phyloP scores from a whole-genome alignment of 2,329 filamentous ascomycete genomes.

The Anthostomella pinea region DNA sequence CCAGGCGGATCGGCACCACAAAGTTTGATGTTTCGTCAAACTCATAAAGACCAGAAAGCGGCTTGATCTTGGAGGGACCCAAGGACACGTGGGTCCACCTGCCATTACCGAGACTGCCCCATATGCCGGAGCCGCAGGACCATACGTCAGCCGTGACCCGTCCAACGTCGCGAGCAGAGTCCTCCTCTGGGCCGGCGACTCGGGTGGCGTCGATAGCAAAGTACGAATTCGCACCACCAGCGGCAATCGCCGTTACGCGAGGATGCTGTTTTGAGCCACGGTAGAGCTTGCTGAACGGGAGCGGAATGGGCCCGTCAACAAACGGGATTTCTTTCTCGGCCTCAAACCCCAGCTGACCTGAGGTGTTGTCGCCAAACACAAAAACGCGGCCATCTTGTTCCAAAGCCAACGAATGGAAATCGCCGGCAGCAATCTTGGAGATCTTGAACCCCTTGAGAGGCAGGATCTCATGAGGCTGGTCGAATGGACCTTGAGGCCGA shows the following conservation, averaged over 20 bases:
- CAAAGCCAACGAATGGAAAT: constrained; percentile 79
- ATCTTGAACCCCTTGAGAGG: constrained; percentile 70
- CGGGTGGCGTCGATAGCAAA: constrained; percentile 78
- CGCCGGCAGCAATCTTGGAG: constrained; percentile 74
- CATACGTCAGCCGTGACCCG: constrained; percentile 74
- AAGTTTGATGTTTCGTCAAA: constrained; percentile 72
- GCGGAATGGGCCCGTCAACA: constrained; percentile 66
- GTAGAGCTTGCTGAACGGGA: constrained; percentile 74
- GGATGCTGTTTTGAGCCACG: constrained; percentile 59
- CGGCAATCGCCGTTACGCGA: constrained; percentile 73
- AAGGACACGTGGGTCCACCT: constrained; percentile 85
- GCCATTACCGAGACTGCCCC: constrained; percentile 78
- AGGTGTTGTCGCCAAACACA: constrained; percentile 85
- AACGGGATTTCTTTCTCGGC: constrained; percentile 58
- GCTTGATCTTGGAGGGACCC: constrained; percentile 75
- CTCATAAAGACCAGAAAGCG: constrained; percentile 79
- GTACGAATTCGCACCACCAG: constrained; percentile 83
- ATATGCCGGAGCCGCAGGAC: constrained; percentile 83
- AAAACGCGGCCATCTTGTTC: constrained; percentile 77
- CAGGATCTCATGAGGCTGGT: constrained; percentile 76
- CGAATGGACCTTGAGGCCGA: constrained; percentile 72
- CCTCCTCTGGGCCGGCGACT: constrained; percentile 40
- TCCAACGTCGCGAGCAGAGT: constrained; percentile 44
- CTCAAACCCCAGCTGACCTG: constrained; percentile 87
- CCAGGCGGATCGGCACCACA: constrained; percentile 74